phyloP scores from a whole-genome alignment of 768 basidiomycete genomes.

The Pulveroboletus sp. region DNA sequence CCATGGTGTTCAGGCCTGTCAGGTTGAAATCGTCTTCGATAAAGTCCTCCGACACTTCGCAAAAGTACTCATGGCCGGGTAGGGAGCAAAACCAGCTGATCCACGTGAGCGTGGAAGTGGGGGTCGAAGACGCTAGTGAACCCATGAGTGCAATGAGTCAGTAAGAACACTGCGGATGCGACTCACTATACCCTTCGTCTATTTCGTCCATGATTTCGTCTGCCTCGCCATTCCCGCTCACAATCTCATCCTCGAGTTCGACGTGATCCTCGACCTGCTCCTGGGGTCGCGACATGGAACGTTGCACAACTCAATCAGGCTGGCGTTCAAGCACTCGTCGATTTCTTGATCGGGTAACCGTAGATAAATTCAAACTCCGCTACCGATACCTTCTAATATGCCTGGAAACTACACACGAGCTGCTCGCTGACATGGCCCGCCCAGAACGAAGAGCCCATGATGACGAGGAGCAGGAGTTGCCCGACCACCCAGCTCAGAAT shows the following conservation, averaged over 20 bases:
- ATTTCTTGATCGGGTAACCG: conserved; percentile 27
- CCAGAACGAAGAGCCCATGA: conserved; percentile 69
- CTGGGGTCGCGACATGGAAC: conserved; percentile 38
- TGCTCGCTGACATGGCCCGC: conserved; percentile 43
- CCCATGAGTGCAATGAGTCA: conserved; percentile 16
- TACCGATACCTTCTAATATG: conserved; percentile 4
- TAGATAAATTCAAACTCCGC: conserved; percentile 30
- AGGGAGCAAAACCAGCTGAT: conserved; percentile 96
- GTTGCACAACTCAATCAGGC: conserved; percentile 23
- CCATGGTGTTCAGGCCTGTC: conserved; percentile 92
- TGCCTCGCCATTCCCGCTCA: conserved; percentile 57
- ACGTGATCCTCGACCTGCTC: conserved; percentile 47
- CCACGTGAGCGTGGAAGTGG: conserved; percentile 91
- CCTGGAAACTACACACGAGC: conserved; percentile 46
- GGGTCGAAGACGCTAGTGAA: conserved; percentile 75
- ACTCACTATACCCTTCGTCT: conserved; percentile 77
- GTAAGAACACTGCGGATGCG: conserved; percentile 9
- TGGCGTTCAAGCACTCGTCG: conserved; percentile 15
- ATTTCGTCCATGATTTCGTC: conserved; percentile 79
- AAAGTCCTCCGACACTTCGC: conserved; percentile 97
- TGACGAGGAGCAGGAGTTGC: conserved; percentile 67
- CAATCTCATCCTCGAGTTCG: conserved; percentile 56
- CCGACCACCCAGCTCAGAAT: conserved; percentile 64
- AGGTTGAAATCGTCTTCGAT: conserved; percentile 99
- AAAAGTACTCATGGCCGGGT: conserved; percentile 96